Evolutionary conservation across 1,284 basidiomycete species (phyloP), one percentile per base, ranked within the genome.

Genomic region (Cystobasidiaceae sp.): DNA sequence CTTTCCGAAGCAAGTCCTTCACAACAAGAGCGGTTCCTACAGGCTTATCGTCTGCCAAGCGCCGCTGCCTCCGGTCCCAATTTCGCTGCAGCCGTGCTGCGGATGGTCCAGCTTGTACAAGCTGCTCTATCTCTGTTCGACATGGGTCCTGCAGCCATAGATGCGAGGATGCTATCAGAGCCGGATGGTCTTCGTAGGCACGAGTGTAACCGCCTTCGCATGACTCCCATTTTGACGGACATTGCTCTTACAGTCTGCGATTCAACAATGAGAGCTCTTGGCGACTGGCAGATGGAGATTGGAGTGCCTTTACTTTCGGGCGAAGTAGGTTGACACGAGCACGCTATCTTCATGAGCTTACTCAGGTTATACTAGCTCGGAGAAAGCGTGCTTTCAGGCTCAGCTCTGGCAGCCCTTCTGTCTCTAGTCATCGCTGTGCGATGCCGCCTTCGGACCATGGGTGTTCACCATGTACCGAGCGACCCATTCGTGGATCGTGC

Each of bases 11-110:
- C 67, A 11, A 66, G 50, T 27, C 51, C 61, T 4, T 64, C 66
- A 8, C 66, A 67, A 48, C 66, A 67, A 52, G 66, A 67, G 28
- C 58, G 57, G 23, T 58, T 67, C 37, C 41, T 67, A 3, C 43
- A 52, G 23, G 45, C 49, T 25, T 67, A 67, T 23, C 34, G 51
- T 17, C 48, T 67, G 23, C 66, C 61, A 9, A 56, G 60, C 54
- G 41, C 44, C 4, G 23, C 44, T 27, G 25, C 62, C 19, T 39
- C 37, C 27, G 33, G 30, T 19, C 50, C 37, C 4, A 45, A 34
- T 11, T 64, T 63, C 19, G 21, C 51, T 1, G 17, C 33, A 15
- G 43, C 59, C 11, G 54, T 67, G 2, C 44, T 67, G 8, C 33
- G 52, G 17, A 50, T 62, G 1, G 51, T 67, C n/a, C 50, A 49